Base-by-base conservation (phyloP, 1,139 yeast species). In the Wickerhamiella infanticola region DNA sequence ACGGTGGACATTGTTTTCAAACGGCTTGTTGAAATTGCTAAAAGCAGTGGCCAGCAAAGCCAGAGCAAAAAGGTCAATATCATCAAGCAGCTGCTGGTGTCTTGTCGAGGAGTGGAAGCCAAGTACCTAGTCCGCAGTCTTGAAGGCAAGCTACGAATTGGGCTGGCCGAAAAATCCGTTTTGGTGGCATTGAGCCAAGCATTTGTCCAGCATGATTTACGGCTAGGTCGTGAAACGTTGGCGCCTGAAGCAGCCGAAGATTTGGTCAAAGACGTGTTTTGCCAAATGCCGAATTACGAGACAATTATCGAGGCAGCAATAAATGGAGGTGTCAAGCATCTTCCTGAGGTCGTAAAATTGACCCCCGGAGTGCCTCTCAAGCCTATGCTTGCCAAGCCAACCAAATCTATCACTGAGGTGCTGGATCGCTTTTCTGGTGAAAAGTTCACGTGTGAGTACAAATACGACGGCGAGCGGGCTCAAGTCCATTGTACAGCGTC, bases 371-470 rank as follows among this genome's bases (percentile, higher is more conserved):
- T 93, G 13, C 99, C 99, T 1, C 69, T 90, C 55, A 88, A 88
- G 59, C 98, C 99, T 0, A 90, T 90, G 98, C 73, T 90, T 57
- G 99, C 99, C 4, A 90, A 90, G 60, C 98, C 99, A 1, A 88
- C 98, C 0, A 90, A 90, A 58, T 76, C 95, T 3, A 79, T 93
- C 41, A 74, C 82, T 29, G 99, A 93, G 59, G 83, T 93, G 0
- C 69, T 90, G 49, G 95, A 90, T 60, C 70, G 94, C 47, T 86
- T 90, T 61, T 83, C 81, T 53, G 88, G 81, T 35, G 81, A 80
- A 54, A 76, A 75, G 49, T 90, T 90, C 58, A 86, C 97, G 0
- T 88, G 96, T 61, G 98, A 90, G 60, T 90, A 88, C 66, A 90
- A 90, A 59, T 90, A 90, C 58, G 98, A 90, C 61, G 99, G 99